phyloP scores from a whole-genome alignment of 1,284 basidiomycete species.

The Tilletia walkeri region DNA sequence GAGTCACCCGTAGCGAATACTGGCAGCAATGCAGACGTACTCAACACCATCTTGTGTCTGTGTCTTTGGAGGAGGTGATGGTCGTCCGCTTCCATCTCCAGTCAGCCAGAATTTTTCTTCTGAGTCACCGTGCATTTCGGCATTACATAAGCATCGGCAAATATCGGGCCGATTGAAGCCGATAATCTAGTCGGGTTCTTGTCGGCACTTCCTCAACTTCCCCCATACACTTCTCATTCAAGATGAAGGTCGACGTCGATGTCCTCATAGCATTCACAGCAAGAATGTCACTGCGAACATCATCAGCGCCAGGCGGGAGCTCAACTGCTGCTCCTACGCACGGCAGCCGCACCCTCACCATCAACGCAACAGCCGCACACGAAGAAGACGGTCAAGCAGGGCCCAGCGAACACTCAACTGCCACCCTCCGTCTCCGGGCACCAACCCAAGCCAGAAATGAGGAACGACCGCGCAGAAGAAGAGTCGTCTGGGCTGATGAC shows the following conservation, averaged over 20 bases:
- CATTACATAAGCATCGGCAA: no score
- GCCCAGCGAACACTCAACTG: no score
- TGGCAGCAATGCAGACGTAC: constrained; percentile 7
- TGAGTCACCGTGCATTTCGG: not conserved
- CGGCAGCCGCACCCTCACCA: constrained; percentile 1
- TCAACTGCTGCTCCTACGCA: not conserved
- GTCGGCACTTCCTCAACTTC: no score
- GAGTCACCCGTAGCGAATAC: not conserved
- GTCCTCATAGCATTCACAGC: no score
- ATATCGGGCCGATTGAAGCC: no score
- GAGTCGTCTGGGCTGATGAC: constrained; percentile 43
- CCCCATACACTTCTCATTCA: no score
- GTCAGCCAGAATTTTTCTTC: not conserved
- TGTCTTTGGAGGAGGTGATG: not conserved
- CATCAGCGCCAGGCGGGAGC: no score
- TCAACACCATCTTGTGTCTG: not conserved
- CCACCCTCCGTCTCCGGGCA: not conserved
- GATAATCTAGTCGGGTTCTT: no score
- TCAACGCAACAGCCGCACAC: not conserved
- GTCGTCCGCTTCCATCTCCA: not conserved
- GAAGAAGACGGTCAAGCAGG: not conserved
- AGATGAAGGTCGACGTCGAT: no score
- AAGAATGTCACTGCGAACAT: no score
- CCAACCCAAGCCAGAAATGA: not conserved
- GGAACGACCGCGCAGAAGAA: not conserved